Base-by-base conservation (phyloP, 2,329 filamentous ascomycete genomes). In the Fusarium illudens region DNA sequence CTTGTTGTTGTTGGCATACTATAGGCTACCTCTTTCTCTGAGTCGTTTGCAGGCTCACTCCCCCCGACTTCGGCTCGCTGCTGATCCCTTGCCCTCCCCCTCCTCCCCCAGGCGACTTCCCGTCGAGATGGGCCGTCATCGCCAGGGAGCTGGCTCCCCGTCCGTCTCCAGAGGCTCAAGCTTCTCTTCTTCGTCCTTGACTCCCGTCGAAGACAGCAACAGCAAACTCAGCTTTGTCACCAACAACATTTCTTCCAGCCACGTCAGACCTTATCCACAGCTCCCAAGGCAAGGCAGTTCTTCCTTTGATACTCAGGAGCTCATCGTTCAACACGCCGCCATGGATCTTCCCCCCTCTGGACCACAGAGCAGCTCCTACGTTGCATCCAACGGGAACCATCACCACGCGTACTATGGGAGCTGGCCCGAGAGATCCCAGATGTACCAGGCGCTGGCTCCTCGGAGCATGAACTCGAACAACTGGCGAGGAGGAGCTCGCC, bases 381-480 rank as follows among this genome's bases (percentile, higher is more conserved):
- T 27, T 13, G 15, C 42, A 8, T 17, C 48, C 8, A 58, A 51
- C n/a, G 66, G 54, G n/a, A 55, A 64, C 50, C 51, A 46, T 29
- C 44, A 53, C 37, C 48, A 60, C 15, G 27, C 48, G 9, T 10
- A 27, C 27, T 71, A 62, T 42, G 62, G 68, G 20, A 55, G 34
- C 30, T 60, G 55, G 52, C 69, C 68, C n/a, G 65, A 63, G 30
- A 61, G 50, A 20, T n/a, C 53, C 6, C 54, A 37, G 11, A 37
- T 58, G 10, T 53, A 58, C 33, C 62, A 63, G 4, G 54, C 53
- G 12, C 60, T 64, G 33, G 69, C 71, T 4, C 70, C 71, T 25
- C 64, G 72, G 10, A 72, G 68, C 50, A 60, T 67, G 37, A 30
- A 19, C 12, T 71, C 70, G 4, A 62, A 55, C 20, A 74, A 70